Percentiles rank a stretch among this genome's conserved stretches.
Conservation (phyloP, 306 rosid species). For the Arachis hypogaea region DNA sequence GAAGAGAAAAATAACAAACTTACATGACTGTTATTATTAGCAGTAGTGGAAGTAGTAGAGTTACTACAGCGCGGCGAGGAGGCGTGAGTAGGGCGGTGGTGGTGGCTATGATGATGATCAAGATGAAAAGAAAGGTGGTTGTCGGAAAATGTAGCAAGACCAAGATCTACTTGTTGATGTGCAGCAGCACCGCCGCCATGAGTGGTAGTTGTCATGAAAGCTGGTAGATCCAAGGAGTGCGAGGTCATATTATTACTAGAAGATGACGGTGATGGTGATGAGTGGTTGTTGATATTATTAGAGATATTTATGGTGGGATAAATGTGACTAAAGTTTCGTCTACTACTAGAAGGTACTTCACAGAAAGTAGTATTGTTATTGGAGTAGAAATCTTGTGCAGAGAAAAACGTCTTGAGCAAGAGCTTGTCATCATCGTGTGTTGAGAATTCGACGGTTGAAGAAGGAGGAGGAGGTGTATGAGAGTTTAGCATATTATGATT, state of each 20-base stretch:
- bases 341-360: slow-evolving; percentile 6
- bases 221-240: slow-evolving; percentile 54
- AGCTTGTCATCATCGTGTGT: slow-evolving; percentile 55
- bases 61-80: slow-evolving; percentile 28
- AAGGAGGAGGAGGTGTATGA: too few relatives aligned
- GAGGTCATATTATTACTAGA: slow-evolving; percentile 34
- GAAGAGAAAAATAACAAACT: slow-evolving; percentile 34
- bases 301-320: slow-evolving; percentile 75
- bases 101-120: slow-evolving; percentile 51
- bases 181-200: slow-evolving; percentile 25
- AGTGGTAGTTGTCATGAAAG: slow-evolving; percentile 30
- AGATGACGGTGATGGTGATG: too few relatives aligned
- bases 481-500: too few relatives aligned
- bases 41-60: slow-evolving; percentile 1
- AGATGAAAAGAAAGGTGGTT: slow-evolving; percentile 45
- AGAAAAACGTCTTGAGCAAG: slow-evolving; percentile 56
- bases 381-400: slow-evolving; percentile 31
- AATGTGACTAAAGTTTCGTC: slow-evolving; percentile 71
- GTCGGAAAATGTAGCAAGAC: slow-evolving; percentile 34
- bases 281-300: slow-evolving; percentile 9
- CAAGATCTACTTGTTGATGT: slow-evolving; percentile 31
- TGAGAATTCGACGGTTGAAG: too few relatives aligned
- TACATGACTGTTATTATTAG: slow-evolving; percentile 39
- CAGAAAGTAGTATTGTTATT: slow-evolving; percentile 19
- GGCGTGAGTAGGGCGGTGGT: slow-evolving; percentile 34